A percentile compares a stretch with the other conserved stretches of the same genome.
phyloP scores from a whole-genome alignment of 192 early-diverging fungal genomes.

The Phlyctochytrium planicorne region DNA sequence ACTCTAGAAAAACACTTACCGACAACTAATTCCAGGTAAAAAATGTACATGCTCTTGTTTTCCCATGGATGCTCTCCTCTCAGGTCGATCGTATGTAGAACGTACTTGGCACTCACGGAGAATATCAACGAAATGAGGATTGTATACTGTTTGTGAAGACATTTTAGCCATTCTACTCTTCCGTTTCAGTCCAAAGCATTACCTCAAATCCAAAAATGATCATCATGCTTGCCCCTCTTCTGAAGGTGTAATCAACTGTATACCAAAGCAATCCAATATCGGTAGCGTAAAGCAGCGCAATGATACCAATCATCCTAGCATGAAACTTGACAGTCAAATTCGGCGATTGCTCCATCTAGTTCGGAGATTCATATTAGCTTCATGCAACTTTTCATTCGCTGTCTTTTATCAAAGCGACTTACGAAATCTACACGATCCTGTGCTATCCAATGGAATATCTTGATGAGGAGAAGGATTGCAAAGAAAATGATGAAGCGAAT shows the following conservation, averaged over 20 bases:
- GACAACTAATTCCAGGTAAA: slow-evolving; percentile 84
- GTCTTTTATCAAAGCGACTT: too few species aligned
- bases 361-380: background rate
- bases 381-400: too few species aligned
- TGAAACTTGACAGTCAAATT: slow-evolving; percentile 65
- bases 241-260: slow-evolving; percentile 59
- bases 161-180: too few species aligned
- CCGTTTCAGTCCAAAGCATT: too few species aligned
- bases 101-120: slow-evolving; percentile 79
- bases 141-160: slow-evolving; percentile 75
- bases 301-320: slow-evolving; percentile 65
- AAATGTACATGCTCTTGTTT: slow-evolving; percentile 86
- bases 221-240: slow-evolving; percentile 86
- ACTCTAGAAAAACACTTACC: slow-evolving; percentile 40
- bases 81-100: slow-evolving; percentile 83
- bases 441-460: slow-evolving; percentile 96
- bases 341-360: slow-evolving; percentile 80
- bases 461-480: slow-evolving; percentile 83
- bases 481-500: slow-evolving; percentile 81
- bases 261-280: slow-evolving; percentile 78
- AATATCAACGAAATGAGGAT: slow-evolving; percentile 78
- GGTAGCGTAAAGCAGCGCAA: slow-evolving; percentile 61
- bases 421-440: slow-evolving; percentile 88
- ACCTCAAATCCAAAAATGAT: slow-evolving; percentile 99
- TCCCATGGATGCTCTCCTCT: slow-evolving; percentile 82